Conservation (phyloP, 2,329 filamentous ascomycete genomes). For the Aureobasidium sp. region DNA sequence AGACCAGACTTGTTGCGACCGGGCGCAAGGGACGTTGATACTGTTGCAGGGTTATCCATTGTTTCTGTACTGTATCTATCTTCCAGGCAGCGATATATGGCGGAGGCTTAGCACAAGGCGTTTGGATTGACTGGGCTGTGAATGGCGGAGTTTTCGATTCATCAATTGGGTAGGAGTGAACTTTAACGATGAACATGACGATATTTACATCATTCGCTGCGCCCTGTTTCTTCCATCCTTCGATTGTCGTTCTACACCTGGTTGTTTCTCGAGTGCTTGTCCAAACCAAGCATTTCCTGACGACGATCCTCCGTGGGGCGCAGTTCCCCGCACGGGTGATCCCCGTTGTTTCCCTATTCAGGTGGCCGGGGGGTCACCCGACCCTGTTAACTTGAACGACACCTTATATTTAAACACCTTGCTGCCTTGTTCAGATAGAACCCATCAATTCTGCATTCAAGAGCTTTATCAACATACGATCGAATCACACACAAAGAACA, state of each 20-base stretch:
- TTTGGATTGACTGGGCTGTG: neutral
- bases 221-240: neutral
- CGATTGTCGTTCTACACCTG: neutral
- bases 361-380: neutral
- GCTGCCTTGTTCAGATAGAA: neutral
- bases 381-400: neutral
- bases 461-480: neutral
- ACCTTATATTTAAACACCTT: neutral
- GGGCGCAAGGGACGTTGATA: slow-evolving; percentile 31
- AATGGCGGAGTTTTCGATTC: neutral
- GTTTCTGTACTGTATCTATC: neutral
- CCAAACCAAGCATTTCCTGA: neutral
- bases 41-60: neutral
- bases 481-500: neutral
- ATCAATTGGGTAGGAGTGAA: neutral
- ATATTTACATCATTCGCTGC: neutral
- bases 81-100: neutral
- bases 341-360: neutral
- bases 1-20: slow-evolving; percentile 33
- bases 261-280: neutral
- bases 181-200: neutral
- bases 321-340: neutral
- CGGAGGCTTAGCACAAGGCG: neutral
- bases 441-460: neutral
- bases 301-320: neutral